phyloP scores from a whole-genome alignment of 352 stramenopile genomes.

The Phytophthora cryptogea region DNA sequence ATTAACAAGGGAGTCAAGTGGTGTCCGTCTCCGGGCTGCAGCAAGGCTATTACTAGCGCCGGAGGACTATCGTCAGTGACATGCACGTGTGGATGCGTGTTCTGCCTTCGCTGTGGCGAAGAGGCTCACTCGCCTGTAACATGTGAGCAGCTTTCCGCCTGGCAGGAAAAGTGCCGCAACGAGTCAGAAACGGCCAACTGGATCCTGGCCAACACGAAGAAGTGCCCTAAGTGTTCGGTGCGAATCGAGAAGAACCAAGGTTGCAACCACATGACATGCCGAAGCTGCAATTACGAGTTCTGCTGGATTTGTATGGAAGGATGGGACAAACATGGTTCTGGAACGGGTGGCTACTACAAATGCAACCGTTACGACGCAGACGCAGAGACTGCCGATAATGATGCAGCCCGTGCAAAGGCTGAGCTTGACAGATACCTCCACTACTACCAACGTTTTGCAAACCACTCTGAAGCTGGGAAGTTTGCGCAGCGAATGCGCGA shows the following conservation, averaged over 20 bases:
- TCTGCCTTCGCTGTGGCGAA: slow-evolving; percentile 95
- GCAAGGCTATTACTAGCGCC: slow-evolving; percentile 91
- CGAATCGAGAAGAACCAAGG: slow-evolving; percentile 99
- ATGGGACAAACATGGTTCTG: slow-evolving; percentile 96
- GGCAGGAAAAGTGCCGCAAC: slow-evolving; percentile 97
- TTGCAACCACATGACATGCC: slow-evolving; percentile 99
- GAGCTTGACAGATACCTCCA: slow-evolving; percentile 99
- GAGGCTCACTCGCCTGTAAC: slow-evolving; percentile 95
- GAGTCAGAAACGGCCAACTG: slow-evolving; percentile 99
- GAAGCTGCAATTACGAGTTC: slow-evolving; percentile 94
- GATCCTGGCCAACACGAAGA: slow-evolving; percentile 99
- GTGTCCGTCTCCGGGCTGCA: slow-evolving; percentile 96
- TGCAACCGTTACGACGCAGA: slow-evolving; percentile 97
- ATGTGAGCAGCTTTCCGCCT: slow-evolving; percentile 93
- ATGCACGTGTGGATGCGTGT: slow-evolving; percentile 87
- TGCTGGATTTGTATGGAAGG: slow-evolving; percentile 98
- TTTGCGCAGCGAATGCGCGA: slow-evolving; percentile 97
- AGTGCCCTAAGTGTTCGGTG: slow-evolving; percentile 98
- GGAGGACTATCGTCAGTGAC: slow-evolving; percentile 79
- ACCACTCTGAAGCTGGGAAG: slow-evolving; percentile 95
- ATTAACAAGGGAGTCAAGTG: slow-evolving; percentile 97
- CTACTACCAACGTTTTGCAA: slow-evolving; percentile 99
- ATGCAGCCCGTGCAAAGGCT: slow-evolving; percentile 93
- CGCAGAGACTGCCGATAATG: slow-evolving; percentile 57
- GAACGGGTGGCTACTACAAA: slow-evolving; percentile 99